Base-by-base conservation (phyloP, 2,329 filamentous ascomycete genomes). In the Aspergillus viridinutans region DNA sequence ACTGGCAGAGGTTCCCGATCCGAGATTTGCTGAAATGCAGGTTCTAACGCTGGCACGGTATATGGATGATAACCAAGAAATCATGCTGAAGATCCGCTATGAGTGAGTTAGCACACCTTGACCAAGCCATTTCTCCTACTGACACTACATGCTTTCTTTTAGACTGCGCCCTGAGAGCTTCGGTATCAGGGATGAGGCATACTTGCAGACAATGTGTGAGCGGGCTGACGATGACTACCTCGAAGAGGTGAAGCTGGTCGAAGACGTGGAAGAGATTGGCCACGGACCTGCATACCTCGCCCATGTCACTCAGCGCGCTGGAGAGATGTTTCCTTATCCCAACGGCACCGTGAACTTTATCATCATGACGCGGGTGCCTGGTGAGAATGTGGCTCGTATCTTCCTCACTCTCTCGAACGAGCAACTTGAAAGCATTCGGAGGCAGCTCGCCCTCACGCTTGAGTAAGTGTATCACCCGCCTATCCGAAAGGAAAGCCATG, bases 31-130 rank as follows among this genome's bases (percentile, higher is more conserved):
- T 23, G 45, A 55, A 32, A 23, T 17, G 3, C 53, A 40, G 12
- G 52, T 54, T 14, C 14, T 54, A 20, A 26, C 45, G 1, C 26
- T 54, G 4, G 43, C 45, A 4, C 45, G 45, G 3, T 49, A 50
- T 20, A 9, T 21, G 3, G 45, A 54, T 3, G 23, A 1, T 25
- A 1, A 42, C 14, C 4, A 49, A 8, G 3, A 12, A 7, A 40
- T 54, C 10, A 49, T 54, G 52, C n/a, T 54, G n/a, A 54, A 54
- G 21, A 54, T 54, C 17, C 43, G 45, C 17, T 50, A 54, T n/a
- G 52, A 49, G 43, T 54, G 17, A 26, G 45, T 54, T 26, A 8
- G 7, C 21, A 20, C 49, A 10, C 21, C 6, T 50, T 6, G 1
- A n/a, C 14, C 12, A n/a, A 40, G 35, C n/a, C n/a, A 2, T n/a